A percentile compares a stretch with the other conserved stretches of the same genome.
These are phyloP conservation scores for Coniferiporia sulphurascens DNA, from an alignment of 1,284 basidiomycete genomes.

Conservation along the genomic window DNA sequence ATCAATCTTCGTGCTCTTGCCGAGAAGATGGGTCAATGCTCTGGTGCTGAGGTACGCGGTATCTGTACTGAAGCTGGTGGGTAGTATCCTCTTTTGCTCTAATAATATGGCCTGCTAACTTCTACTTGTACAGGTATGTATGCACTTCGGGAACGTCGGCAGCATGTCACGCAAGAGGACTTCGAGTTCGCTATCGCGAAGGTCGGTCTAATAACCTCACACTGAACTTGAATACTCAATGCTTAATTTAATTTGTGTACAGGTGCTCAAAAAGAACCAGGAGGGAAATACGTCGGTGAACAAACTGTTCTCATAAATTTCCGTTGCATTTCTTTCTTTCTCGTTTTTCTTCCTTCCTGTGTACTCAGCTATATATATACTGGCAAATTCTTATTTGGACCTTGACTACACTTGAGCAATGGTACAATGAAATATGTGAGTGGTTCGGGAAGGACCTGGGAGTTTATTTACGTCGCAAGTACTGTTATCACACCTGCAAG, in stretches of 20 bases:
- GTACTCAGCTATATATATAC: constrained; percentile 1
- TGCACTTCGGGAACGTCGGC: constrained; percentile 88
- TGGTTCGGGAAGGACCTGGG: too few species aligned
- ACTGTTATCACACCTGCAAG: too few species aligned
- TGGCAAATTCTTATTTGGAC: not conserved
- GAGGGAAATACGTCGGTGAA: constrained; percentile 87
- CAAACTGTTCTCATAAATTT: constrained; percentile 75
- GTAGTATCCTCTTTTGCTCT: constrained; percentile 26
- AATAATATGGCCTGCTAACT: not conserved
- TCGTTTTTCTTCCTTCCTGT: not conserved
- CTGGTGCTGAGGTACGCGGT: constrained; percentile 95
- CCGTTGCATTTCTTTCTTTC: not conserved
- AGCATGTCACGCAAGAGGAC: constrained; percentile 97
- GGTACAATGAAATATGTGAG: too few species aligned
- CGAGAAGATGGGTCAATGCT: constrained; percentile 99
- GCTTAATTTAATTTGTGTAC: constrained; percentile 13
- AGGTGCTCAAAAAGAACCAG: constrained; percentile 90
- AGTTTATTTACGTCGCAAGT: too few species aligned
- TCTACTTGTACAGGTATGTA: constrained; percentile 74
- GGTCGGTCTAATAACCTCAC: constrained; percentile 34
- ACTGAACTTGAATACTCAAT: not conserved
- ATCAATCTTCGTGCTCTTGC: constrained; percentile 94
- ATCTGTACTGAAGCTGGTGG: constrained; percentile 96
- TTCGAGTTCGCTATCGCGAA: constrained; percentile 98
- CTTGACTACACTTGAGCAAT: too few species aligned